phyloP scores from a whole-genome alignment of 2,329 filamentous ascomycete genomes.

The Epichloe brachyelytri region DNA sequence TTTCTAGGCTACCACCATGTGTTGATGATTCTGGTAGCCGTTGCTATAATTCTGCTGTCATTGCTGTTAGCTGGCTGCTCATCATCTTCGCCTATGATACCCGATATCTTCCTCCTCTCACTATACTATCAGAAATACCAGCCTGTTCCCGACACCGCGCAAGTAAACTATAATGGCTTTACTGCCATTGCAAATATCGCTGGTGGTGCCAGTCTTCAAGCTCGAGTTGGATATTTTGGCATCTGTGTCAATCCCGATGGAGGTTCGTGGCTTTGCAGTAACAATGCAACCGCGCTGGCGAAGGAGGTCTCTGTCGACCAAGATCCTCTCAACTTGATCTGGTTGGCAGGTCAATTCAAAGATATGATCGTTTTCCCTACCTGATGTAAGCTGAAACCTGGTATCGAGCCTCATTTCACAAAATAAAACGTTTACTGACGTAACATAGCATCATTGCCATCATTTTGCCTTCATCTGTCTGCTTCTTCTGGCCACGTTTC shows the following conservation, averaged over 20 bases:
- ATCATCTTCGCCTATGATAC: constrained; percentile 88
- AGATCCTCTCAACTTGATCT: constrained; percentile 92
- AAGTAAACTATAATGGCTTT: constrained; percentile 81
- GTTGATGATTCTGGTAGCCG: constrained; percentile 90
- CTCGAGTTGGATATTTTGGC: constrained; percentile 93
- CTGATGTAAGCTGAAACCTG: constrained; percentile 53
- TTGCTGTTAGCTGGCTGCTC: constrained; percentile 91
- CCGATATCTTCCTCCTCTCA: constrained; percentile 94
- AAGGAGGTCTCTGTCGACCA: constrained; percentile 82
- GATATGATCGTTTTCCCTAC: constrained; percentile 96
- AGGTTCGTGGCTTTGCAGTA: constrained; percentile 86
- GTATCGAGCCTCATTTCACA: too few relatives aligned
- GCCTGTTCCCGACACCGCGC: constrained; percentile 68
- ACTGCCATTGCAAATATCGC: constrained; percentile 84
- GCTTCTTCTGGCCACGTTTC: constrained; percentile 88
- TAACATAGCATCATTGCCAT: constrained; percentile 76
- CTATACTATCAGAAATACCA: constrained; percentile 88
- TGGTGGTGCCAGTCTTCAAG: constrained; percentile 68
- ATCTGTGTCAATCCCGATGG: constrained; percentile 91
- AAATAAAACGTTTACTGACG: not conserved
- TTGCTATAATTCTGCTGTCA: constrained; percentile 86
- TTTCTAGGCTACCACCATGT: constrained; percentile 71
- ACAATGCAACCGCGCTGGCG: constrained; percentile 88
- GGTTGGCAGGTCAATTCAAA: constrained; percentile 94
- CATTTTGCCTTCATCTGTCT: constrained; percentile 93